These are phyloP conservation scores for Rhododendron vialii DNA, from an alignment of 148 eudicot species.

Conservation along the genomic window DNA sequence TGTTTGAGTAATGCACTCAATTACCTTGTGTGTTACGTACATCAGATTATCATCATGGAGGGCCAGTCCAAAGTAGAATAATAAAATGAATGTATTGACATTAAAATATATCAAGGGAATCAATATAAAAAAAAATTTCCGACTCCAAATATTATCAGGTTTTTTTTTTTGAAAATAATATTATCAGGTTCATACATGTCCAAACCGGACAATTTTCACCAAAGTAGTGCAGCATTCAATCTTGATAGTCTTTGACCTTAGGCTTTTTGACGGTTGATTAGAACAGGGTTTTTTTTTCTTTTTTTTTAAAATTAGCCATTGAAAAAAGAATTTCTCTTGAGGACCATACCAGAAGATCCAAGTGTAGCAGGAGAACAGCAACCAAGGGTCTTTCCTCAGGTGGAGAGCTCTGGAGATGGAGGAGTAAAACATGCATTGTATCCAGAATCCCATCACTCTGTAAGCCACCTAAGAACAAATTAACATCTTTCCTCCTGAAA, in stretches of 20 bases:
- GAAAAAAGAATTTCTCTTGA: neutral
- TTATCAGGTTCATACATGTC: neutral
- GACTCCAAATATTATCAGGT: neutral
- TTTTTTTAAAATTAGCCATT: neutral
- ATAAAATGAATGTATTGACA: neutral
- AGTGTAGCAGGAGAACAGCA: conserved; percentile 41
- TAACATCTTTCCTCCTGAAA: conserved; percentile 45
- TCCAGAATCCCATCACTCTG: conserved; percentile 23
- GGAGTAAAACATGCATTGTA: conserved; percentile 29
- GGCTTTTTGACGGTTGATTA: neutral
- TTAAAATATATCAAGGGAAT: neutral
- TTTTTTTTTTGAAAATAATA: too few species aligned
- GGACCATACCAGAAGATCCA: conserved; percentile 44
- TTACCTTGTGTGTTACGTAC: neutral
- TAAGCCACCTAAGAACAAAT: conserved; percentile 29
- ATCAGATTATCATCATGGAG: too few species aligned
- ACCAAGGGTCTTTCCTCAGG: conserved; percentile 36
- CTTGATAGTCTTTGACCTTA: neutral
- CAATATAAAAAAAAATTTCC: neutral
- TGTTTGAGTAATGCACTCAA: neutral
- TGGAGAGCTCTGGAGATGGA: conserved; percentile 30
- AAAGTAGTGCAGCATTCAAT: neutral
- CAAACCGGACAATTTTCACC: neutral
- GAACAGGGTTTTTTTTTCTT: neutral
- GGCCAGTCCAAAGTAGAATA: too few species aligned